A percentile compares a stretch with the other conserved stretches of the same genome.
These are phyloP conservation scores for Bombardia bombarda DNA, from an alignment of 495 filamentous ascomycete species.

Conservation along the genomic window DNA sequence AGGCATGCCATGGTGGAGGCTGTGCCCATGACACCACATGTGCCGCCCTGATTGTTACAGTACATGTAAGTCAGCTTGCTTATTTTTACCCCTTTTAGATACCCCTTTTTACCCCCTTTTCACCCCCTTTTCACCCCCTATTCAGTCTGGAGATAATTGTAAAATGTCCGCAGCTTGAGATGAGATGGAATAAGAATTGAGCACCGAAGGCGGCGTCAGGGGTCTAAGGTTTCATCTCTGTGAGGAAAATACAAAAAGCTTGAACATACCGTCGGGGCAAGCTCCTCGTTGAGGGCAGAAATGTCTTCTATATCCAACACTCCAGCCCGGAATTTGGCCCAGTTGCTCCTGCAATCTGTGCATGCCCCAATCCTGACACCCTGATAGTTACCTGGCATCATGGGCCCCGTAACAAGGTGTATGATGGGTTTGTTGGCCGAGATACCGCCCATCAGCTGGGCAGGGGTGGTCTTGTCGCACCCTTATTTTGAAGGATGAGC, in stretches of 20 bases:
- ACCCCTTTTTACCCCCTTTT: no score
- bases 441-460: conserved; percentile 62
- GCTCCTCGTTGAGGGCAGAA: conserved; percentile 55
- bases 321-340: conserved; percentile 55
- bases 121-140: no score
- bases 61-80: neutral
- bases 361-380: conserved; percentile 55
- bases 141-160: no score
- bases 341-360: conserved; percentile 60
- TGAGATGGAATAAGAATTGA: no score
- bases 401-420: conserved; percentile 56
- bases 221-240: no score
- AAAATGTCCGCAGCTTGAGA: no score
- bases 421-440: conserved; percentile 61
- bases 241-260: neutral
- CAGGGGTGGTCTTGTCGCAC: conserved; percentile 62
- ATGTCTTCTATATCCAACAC: conserved; percentile 60
- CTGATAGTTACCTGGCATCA: conserved; percentile 57
- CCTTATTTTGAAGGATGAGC: conserved; percentile 31
- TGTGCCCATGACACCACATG: conserved; percentile 65
- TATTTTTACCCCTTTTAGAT: no score
- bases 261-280: conserved; percentile 51
- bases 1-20: conserved; percentile 65
- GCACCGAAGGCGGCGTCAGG: no score
- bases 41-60: conserved; percentile 46